Evolutionary conservation across 2,329 filamentous ascomycete genomes (phyloP), one percentile per base, ranked within the genome.

Genomic region (Fusarium lateritium): DNA sequence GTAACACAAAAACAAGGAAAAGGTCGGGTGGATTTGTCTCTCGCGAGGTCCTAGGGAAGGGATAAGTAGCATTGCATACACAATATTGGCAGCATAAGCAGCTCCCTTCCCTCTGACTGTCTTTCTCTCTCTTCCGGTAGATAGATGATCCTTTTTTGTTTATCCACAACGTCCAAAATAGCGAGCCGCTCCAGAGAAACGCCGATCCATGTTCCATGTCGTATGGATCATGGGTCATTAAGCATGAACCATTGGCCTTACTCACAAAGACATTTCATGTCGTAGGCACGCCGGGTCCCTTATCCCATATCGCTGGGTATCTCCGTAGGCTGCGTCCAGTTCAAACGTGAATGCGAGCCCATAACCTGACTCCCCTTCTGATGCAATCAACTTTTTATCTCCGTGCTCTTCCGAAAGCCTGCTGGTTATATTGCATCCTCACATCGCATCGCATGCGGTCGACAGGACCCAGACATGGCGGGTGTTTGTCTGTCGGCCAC

Each of bases 281-380:
- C 53, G 46, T 62, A 60, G 60, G 60, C 69, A 60, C 56, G 38
- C 59, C 62, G 28, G 60, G 56, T 51, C 67, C 56, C 45, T 62
- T 56, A 31, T 49, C 66, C 66, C 55, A 63, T 65, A 56, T 69
- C 60, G 59, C 60, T 67, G 62, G 60, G 62, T 67, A 73, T 72
- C 58, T 62, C 68, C 67, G 44, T 70, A 61, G 63, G 67, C 58
- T 60, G 65, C 69, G 49, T 68, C 62, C 62, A 66, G 69, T 67
- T 65, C 67, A 71, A 71, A 63, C 67, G 56, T 56, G 62, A 70
- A 72, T 71, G 66, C 71, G 71, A 76, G 74, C 73, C 64, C 73
- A 78, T 74, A 80, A 76, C 73, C 76, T 75, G 76, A 80, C 78
- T 80, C 79, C 76, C 75, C 76, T 62, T 77, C 76, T 77, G 70